phyloP scores from a whole-genome alignment of 257 asterid species.

The Apocynum venetum region DNA sequence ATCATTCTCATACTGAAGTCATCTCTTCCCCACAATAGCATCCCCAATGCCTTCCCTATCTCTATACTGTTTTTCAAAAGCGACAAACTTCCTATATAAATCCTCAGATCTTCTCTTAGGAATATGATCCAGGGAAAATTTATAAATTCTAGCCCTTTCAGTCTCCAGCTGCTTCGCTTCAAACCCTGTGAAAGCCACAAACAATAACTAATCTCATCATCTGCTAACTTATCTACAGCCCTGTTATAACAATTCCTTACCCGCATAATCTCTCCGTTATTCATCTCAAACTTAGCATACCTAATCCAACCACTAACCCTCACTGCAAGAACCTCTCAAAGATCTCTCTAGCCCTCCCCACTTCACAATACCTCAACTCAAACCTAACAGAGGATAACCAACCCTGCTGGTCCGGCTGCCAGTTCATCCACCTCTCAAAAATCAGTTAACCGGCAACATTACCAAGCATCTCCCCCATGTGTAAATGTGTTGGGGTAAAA shows the following conservation, averaged over 20 bases:
- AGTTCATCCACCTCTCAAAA: too few species aligned
- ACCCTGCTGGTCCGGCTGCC: too few species aligned
- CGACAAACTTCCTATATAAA: constrained; percentile 59
- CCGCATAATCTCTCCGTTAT: constrained; percentile 49
- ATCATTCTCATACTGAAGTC: constrained; percentile 68
- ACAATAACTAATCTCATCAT: constrained; percentile 39
- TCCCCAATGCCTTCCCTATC: constrained; percentile 76
- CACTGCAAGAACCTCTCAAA: too few species aligned
- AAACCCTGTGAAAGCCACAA: constrained; percentile 66
- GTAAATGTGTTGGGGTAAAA: too few species aligned
- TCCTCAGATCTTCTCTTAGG: constrained; percentile 71
- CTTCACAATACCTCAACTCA: too few species aligned
- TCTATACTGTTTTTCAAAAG: constrained; percentile 71
- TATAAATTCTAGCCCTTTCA: constrained; percentile 65
- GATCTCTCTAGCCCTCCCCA: too few species aligned
- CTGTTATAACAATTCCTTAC: constrained; percentile 54
- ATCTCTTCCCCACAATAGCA: constrained; percentile 70
- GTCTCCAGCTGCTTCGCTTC: constrained; percentile 70
- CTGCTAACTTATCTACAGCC: constrained; percentile 58
- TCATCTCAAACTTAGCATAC: constrained; percentile 68
- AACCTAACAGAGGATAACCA: too few species aligned
- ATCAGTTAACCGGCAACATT: too few species aligned
- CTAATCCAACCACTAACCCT: constrained; percentile 52
- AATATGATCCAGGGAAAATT: constrained; percentile 67
- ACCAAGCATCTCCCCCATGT: too few species aligned